These are phyloP conservation scores for Phylloporus sp. DNA, from an alignment of 768 basidiomycete species.

Conservation along the genomic window DNA sequence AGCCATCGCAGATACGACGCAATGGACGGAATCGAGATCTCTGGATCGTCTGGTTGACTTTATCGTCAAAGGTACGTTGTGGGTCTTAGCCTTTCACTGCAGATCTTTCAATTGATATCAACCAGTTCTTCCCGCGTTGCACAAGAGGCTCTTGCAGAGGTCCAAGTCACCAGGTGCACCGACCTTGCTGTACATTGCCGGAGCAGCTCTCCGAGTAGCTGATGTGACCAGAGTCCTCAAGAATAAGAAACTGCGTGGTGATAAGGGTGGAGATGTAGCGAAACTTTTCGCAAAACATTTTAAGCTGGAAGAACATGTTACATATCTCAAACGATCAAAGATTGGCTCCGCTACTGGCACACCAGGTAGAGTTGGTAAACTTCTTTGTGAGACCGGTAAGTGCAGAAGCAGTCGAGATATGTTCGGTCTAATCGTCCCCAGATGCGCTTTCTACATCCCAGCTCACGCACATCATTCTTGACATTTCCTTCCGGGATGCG, in stretches of 20 bases:
- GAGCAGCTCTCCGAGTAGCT: slow-evolving; percentile 89
- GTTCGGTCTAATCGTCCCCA: slow-evolving; percentile 29
- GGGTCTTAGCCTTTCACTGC: neutral
- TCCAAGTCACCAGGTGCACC: slow-evolving; percentile 82
- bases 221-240: slow-evolving; percentile 77
- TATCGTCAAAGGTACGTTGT: slow-evolving; percentile 64
- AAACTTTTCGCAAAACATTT: slow-evolving; percentile 96
- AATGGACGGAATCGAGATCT: slow-evolving; percentile 68
- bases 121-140: slow-evolving; percentile 63
- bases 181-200: slow-evolving; percentile 77
- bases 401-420: neutral
- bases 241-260: slow-evolving; percentile 64
- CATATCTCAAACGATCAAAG: slow-evolving; percentile 80
- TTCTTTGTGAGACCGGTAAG: slow-evolving; percentile 69
- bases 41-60: slow-evolving; percentile 72
- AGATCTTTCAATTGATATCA: neutral
- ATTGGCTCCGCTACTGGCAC: slow-evolving; percentile 90
- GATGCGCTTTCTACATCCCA: slow-evolving; percentile 71
- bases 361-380: slow-evolving; percentile 84
- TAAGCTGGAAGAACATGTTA: slow-evolving; percentile 83
- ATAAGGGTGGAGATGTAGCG: slow-evolving; percentile 87
- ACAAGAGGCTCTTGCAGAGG: slow-evolving; percentile 66
- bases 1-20: slow-evolving; percentile 70
- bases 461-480: slow-evolving; percentile 81
- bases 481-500: slow-evolving; percentile 65